Base-by-base conservation (phyloP, 1,139 yeast species). In the Pichia kudriavzevii region DNA sequence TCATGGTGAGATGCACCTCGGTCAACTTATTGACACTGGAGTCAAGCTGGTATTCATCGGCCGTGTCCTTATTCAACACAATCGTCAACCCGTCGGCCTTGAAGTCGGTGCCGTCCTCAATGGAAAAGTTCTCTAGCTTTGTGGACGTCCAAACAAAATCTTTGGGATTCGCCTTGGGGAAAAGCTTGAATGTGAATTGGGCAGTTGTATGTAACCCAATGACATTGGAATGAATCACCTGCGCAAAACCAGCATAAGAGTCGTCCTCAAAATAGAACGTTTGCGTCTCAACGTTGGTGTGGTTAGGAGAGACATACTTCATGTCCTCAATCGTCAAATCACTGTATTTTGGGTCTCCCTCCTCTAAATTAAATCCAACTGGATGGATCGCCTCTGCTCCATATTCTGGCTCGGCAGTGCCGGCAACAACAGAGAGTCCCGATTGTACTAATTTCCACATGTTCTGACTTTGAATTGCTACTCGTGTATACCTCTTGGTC, bases 381-480 rank as follows among this genome's bases (percentile, higher is more conserved):
- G 96, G 73, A 52, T 80, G 88, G 49, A 91, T 84, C 32, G 95
- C 94, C 37, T 79, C 95, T 31, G 79, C 72, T 35, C 98, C 98
- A 54, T 91, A 91, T 55, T 82, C 94, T 19, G 98, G 98, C 60
- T 91, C 98, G 2, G 95, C 95, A 13, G 94, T 75, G 34, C 98
- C 98, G 7, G 96, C 93, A 30, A 87, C 91, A 5, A 94, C 91
- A 15, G 97, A 85, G 31, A 91, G 73, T 38, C 94, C 58, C 5
- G 53, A 44, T 40, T 55, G 59, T 28, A 53, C 55, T 32, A 53
- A 34, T 36, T 53, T 55, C 59, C 59, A 55, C 59, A 54, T 53
- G 4, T 11, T 12, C n/a, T n/a, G 7, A 15, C 12, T 26, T 26
- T 10, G 13, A n/a, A 2, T 24, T 24, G 4, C 13, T n/a, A n/a